Evolutionary conservation across 2,329 filamentous ascomycete species (phyloP).

Genomic region (Arthroderma sp.): DNA sequence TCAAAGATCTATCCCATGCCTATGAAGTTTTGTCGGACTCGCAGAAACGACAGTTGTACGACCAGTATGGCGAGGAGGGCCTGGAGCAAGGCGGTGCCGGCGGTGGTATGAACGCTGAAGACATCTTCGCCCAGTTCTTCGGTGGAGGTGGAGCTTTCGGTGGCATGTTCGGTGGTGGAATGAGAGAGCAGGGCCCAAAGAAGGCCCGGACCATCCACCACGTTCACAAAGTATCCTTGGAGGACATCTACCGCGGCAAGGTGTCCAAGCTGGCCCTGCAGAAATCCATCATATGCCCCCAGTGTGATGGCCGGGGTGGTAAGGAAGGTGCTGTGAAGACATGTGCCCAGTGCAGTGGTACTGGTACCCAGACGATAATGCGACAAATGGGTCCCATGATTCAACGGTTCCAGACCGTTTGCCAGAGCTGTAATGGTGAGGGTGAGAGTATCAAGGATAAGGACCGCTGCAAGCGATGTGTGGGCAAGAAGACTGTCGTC

Average conservation of each 20-base stretch:
- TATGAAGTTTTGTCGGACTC: constrained; percentile 90
- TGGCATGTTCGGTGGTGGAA: constrained; percentile 66
- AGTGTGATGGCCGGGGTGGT: constrained; percentile 85
- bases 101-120: constrained; percentile 86
- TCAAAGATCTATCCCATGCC: constrained; percentile 92
- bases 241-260: constrained; percentile 97
- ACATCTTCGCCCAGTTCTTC: constrained; percentile 95
- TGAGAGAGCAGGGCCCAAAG: constrained; percentile 67
- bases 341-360: constrained; percentile 79
- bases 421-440: constrained; percentile 94
- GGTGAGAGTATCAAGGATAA: constrained; percentile 94
- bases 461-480: constrained; percentile 93
- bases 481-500: constrained; percentile 93
- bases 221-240: constrained; percentile 93
- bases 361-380: constrained; percentile 98
- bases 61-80: constrained; percentile 95
- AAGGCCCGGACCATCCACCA: constrained; percentile 95
- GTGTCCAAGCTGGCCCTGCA: constrained; percentile 93
- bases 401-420: constrained; percentile 98
- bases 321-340: constrained; percentile 97
- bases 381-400: constrained; percentile 99
- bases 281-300: constrained; percentile 91
- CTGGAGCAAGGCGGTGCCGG: constrained; percentile 72
- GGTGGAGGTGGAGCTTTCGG: constrained; percentile 55
- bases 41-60: constrained; percentile 84